Conservation (phyloP, 768 basidiomycete species). For the Psilocybe sp. region DNA sequence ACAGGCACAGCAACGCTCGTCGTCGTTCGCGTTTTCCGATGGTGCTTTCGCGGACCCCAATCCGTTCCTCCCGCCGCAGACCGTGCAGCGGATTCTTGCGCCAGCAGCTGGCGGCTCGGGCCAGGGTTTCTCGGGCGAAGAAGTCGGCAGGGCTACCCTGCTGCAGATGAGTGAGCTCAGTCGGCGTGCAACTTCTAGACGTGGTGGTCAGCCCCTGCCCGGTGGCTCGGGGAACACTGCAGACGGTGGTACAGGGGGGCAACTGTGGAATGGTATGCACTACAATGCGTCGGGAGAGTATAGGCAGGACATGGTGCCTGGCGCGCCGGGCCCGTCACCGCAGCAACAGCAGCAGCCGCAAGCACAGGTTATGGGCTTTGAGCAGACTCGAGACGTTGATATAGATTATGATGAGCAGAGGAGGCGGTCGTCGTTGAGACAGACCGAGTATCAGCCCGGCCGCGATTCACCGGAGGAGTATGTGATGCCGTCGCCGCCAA, state of each 20-base stretch:
- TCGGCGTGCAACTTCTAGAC: conserved; percentile 46
- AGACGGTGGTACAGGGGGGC: neutral
- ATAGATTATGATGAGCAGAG: conserved; percentile 5
- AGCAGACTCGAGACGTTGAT: neutral
- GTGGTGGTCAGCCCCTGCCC: conserved; percentile 13
- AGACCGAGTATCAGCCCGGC: too few relatives aligned
- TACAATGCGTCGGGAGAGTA: neutral
- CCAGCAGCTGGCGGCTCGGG: neutral
- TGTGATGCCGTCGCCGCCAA: conserved; percentile 4
- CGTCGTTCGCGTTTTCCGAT: neutral
- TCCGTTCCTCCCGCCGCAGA: conserved; percentile 57
- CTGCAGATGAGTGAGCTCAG: conserved; percentile 80
- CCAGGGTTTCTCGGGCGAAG: conserved; percentile 33
- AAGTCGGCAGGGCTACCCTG: conserved; percentile 66
- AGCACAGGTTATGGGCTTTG: neutral
- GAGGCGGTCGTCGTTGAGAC: neutral
- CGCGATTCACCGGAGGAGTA: conserved; percentile 7
- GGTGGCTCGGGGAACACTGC: neutral
- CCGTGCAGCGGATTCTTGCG: conserved; percentile 44
- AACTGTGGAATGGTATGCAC: neutral
- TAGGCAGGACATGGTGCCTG: neutral
- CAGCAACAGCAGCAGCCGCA: conserved; percentile 1
- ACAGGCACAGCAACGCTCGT: too few relatives aligned
- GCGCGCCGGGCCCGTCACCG: neutral
- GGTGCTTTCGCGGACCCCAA: conserved; percentile 24